Conservation (phyloP, 1,139 yeast species). For the Scheffersomyces cryptocercus region DNA sequence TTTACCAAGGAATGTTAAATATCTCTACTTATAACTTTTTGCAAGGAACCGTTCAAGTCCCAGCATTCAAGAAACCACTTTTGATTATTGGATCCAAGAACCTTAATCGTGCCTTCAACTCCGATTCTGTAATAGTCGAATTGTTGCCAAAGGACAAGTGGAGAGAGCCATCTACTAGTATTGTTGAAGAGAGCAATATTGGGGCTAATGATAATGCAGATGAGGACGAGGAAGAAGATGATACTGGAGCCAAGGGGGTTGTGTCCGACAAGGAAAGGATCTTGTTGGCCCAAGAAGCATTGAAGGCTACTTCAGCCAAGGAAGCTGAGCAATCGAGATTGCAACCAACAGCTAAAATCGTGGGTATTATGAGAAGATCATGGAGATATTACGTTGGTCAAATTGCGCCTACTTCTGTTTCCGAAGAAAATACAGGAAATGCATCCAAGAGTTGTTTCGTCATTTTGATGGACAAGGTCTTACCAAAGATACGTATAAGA, state of each 20-base stretch:
- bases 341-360: conserved; percentile 91
- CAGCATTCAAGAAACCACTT: conserved; percentile 79
- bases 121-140: conserved; percentile 91
- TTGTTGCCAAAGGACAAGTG: conserved; percentile 82
- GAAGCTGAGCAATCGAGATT: conserved; percentile 40
- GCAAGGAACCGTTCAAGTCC: conserved; percentile 79
- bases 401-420: conserved; percentile 76
- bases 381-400: conserved; percentile 98
- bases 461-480: conserved; percentile 80
- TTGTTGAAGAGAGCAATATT: conserved; percentile 71
- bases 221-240: conserved; percentile 46
- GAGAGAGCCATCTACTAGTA: conserved; percentile 81
- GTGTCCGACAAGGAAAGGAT: conserved; percentile 78
- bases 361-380: conserved; percentile 83
- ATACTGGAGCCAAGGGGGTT: conserved; percentile 39
- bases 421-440: conserved; percentile 51
- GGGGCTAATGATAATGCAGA: conserved; percentile 65
- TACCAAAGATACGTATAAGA: conserved; percentile 84
- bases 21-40: conserved; percentile 84
- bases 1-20: conserved; percentile 81
- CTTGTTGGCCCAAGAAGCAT: conserved; percentile 75
- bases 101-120: conserved; percentile 87
- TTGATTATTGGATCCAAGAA: conserved; percentile 80
- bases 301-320: conserved; percentile 48
- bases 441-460: conserved; percentile 82